A percentile compares a stretch with the other conserved stretches of the same genome.
Evolutionary conservation across 2,329 filamentous ascomycete species (phyloP).

Genomic region (Colletotrichum liriopes): DNA sequence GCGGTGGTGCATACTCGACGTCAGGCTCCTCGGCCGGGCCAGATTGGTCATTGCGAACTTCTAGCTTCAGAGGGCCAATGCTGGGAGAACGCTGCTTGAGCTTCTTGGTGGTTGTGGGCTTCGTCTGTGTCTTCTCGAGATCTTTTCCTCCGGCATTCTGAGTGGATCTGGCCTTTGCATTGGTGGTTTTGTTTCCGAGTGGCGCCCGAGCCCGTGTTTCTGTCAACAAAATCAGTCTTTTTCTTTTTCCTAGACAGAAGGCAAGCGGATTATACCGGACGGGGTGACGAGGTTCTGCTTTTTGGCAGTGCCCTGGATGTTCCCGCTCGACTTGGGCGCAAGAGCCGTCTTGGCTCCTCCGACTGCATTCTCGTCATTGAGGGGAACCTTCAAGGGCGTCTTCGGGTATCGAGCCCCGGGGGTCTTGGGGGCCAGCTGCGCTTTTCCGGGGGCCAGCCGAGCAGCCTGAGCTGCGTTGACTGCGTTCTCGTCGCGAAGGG

Average conservation of each 20-base stretch:
- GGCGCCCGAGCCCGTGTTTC: constrained; percentile 82
- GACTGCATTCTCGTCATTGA: constrained; percentile 88
- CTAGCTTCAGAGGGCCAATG: constrained; percentile 72
- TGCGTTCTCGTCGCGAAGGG: constrained; percentile 43
- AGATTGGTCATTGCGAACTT: constrained; percentile 70
- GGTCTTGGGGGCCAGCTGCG: constrained; percentile 78
- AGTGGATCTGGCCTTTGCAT: constrained; percentile 83
- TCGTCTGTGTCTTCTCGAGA: constrained; percentile 74
- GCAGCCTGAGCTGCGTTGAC: constrained; percentile 44
- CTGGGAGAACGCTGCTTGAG: constrained; percentile 71
- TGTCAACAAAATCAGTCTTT: constrained; percentile 48
- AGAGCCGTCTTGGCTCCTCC: constrained; percentile 73
- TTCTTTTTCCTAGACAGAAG: constrained; percentile 36
- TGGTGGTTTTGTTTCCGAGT: constrained; percentile 95
- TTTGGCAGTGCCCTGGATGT: constrained; percentile 44
- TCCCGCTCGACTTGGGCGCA: constrained; percentile 66
- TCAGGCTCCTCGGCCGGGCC: constrained; percentile 75
- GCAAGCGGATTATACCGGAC: constrained; percentile 37
- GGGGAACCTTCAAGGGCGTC: constrained; percentile 83
- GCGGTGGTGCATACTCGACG: constrained; percentile 91
- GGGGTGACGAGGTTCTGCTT: constrained; percentile 44
- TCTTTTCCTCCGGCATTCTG: constrained; percentile 78
- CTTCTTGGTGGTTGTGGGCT: constrained; percentile 72
- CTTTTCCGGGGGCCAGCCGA: constrained; percentile 43
- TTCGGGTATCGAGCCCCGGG: constrained; percentile 83